Conservation (phyloP, 192 early-diverging fungal species). For the Thoreauomyces humboldtii region DNA sequence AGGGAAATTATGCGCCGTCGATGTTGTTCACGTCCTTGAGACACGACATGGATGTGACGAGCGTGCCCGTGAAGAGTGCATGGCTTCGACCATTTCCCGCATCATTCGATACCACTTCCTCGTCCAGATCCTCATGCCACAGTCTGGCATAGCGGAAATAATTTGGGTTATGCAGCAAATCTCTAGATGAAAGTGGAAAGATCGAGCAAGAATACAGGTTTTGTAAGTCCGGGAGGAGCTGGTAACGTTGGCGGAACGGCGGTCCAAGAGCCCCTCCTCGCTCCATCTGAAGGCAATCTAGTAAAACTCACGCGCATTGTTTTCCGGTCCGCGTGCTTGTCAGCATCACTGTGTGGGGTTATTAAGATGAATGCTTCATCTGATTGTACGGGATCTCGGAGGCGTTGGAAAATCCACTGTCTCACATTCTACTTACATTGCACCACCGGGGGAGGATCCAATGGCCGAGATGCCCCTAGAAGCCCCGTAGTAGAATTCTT, state of each 20-base stretch:
- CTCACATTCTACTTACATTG: too few relatives aligned
- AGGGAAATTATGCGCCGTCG: constrained; percentile 16
- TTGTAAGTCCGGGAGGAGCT: too few relatives aligned
- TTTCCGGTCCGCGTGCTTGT: neutral
- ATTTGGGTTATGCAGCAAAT: constrained; percentile 20
- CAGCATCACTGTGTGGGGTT: constrained; percentile 6
- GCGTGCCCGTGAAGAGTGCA: constrained; percentile 5
- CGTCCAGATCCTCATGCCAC: constrained; percentile 8
- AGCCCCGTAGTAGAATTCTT: too few relatives aligned
- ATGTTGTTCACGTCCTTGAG: constrained; percentile 13
- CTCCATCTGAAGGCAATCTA: too few relatives aligned
- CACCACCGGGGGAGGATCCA: constrained; percentile 19
- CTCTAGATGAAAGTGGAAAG: neutral
- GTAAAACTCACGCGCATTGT: constrained; percentile 8
- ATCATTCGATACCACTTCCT: constrained; percentile 18
- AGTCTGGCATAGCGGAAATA: constrained; percentile 19
- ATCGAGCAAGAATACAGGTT: too few relatives aligned
- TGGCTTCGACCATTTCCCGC: constrained; percentile 2
- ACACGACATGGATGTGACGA: constrained; percentile 22
- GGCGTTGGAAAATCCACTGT: neutral
- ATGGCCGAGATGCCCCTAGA: too few relatives aligned
- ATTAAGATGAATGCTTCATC: too few relatives aligned
- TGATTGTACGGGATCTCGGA: too few relatives aligned
- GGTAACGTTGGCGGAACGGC: too few relatives aligned
- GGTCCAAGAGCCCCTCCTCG: too few relatives aligned